phyloP scores from a whole-genome alignment of 306 rosid species.

The Gastrolobium bilobum region DNA sequence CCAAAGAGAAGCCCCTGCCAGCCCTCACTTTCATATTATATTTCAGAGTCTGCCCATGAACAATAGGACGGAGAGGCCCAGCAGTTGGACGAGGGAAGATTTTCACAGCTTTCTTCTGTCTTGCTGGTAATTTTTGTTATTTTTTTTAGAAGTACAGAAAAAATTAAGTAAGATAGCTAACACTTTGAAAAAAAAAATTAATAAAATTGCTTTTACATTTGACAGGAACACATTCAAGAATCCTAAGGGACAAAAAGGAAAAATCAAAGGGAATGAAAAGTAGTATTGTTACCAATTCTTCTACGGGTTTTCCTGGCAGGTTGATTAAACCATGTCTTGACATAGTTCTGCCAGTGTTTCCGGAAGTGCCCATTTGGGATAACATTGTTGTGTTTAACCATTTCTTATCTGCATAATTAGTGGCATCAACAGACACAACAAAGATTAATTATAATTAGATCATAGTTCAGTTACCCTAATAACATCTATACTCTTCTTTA shows the following conservation, averaged over 20 bases:
- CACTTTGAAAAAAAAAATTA: background rate
- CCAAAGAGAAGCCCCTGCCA: conserved; percentile 73
- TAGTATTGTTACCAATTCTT: conserved; percentile 56
- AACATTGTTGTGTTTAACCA: conserved; percentile 83
- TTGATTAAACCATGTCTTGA: conserved; percentile 79
- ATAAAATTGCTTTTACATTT: no score
- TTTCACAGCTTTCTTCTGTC: conserved; percentile 77
- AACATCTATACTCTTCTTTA: no score
- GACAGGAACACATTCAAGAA: no score
- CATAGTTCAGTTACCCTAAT: no score
- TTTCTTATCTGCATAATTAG: conserved; percentile 50
- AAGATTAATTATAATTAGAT: no score
- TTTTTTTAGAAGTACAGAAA: no score
- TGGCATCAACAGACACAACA: no score
- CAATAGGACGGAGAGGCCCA: conserved; percentile 72
- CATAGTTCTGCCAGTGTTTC: conserved; percentile 81
- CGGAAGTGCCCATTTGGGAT: conserved; percentile 73
- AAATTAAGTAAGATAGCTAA: no score
- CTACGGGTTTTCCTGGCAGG: conserved; percentile 76
- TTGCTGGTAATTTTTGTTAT: conserved; percentile 49
- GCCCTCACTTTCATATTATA: conserved; percentile 78
- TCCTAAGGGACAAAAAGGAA: no score
- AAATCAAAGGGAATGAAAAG: background rate
- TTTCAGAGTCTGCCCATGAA: conserved; percentile 75
- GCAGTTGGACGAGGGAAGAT: conserved; percentile 74